Percentiles rank a stretch among this genome's conserved stretches.
Conservation (phyloP, 768 basidiomycete genomes). For the Phylloporus rhodoxanthus region DNA sequence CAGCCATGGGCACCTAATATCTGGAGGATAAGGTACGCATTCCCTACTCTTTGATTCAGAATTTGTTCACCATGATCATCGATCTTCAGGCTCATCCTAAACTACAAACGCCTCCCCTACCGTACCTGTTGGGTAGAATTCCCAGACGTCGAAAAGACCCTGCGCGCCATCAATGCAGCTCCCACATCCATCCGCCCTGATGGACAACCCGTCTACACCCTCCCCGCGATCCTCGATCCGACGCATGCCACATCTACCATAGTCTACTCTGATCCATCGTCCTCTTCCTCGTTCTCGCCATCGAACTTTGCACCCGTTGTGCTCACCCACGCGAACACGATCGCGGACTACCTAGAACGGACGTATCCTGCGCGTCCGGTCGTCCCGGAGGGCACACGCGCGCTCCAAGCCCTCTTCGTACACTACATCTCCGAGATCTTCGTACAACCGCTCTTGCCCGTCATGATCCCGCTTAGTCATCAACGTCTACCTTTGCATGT, state of each 20-base stretch:
- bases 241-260: slow-evolving; percentile 7
- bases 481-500: slow-evolving; percentile 52
- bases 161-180: slow-evolving; percentile 54
- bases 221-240: slow-evolving; percentile 65
- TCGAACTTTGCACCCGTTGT: slow-evolving; percentile 43
- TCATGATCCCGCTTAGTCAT: slow-evolving; percentile 66
- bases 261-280: not conserved
- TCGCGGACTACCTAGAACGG: slow-evolving; percentile 68
- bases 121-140: slow-evolving; percentile 68
- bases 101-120: slow-evolving; percentile 68
- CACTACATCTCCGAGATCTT: slow-evolving; percentile 65
- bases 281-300: slow-evolving; percentile 14
- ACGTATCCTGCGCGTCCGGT: slow-evolving; percentile 65
- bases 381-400: slow-evolving; percentile 64
- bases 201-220: slow-evolving; percentile 57
- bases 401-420: slow-evolving; percentile 63
- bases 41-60: not conserved
- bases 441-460: slow-evolving; percentile 57
- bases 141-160: slow-evolving; percentile 56
- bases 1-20: slow-evolving; percentile 75
- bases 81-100: slow-evolving; percentile 58
- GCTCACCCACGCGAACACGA: slow-evolving; percentile 53
- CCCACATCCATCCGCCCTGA: slow-evolving; percentile 50
- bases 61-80: not conserved
- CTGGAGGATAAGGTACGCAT: slow-evolving; percentile 58